Evolutionary conservation across 2,329 filamentous ascomycete species (phyloP), one percentile per base, ranked within the genome.

Genomic region (Coniochaeta ligniaria): DNA sequence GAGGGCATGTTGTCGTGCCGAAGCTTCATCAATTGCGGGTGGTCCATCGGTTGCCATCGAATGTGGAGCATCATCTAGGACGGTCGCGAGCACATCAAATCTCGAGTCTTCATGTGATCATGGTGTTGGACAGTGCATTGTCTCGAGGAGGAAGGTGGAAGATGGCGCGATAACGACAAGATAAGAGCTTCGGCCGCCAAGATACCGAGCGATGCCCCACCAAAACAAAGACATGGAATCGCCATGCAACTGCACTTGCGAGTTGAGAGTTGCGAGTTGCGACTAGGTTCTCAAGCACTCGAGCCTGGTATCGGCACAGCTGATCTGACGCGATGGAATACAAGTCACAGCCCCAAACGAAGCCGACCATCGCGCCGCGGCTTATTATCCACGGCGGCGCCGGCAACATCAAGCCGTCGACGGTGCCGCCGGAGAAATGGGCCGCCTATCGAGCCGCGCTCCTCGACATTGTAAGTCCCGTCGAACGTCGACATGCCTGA

Each of bases 381-480:
- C 71, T 90, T 35, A 87, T 90, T 69, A 84, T 91, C 68, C 88
- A 91, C 68, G 89, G 89, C 69, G 89, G 89, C 36, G 89, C 89
- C 1, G 89, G 89, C 56, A 87, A 88, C 69, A 86, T 91, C 66
- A 79, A 79, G 28, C 86, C 83, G 3, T 72, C 78, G 8, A 84
- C 80, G 61, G 80, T 89, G 45, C 78, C 85, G 4, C 81, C 82
- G 0, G 76, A 82, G 20, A 78, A 83, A 62, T 89, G 87, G 67
- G 69, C 73, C 14, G 73, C 78, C 59, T 90, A 88, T 73, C 83
- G 85, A 59, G 66, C 75, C 28, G 82, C 87, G 0, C 80, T 92
- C 20, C 75, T 88, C 22, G 74, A 74, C 2, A 89, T 90, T 66
- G 84, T 90, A 66, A 72, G 78, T 38, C 11, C 14, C 38, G 16